Evolutionary conservation across 2,329 filamentous ascomycete species (phyloP), one percentile per base, ranked within the genome.

Genomic region (Pestalotiopsis fici): DNA sequence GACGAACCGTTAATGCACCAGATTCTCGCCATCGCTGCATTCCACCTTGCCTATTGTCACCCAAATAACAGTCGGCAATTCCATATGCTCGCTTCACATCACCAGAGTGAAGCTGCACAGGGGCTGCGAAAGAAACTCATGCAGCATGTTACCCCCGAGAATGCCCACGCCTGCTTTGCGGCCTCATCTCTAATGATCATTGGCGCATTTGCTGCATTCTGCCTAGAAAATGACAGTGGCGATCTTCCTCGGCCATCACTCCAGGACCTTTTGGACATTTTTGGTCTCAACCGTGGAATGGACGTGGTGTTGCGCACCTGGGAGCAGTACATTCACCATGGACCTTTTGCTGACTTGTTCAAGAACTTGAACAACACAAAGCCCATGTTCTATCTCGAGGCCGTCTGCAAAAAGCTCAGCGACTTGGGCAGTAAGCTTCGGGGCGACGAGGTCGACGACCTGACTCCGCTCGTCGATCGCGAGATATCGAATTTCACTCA

Each of bases 151-250:
- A 73, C 65, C 7, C 69, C 71, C 1, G 73, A 77, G 1, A 78
- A 73, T 55, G 79, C 75, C 43, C 73, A 78, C n/a, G 72, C 77
- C 1, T 71, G 78, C 3, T 80, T 80, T 64, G 67, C 75, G 2
- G 71, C 77, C 0, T 74, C 78, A 0, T 78, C 76, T 1, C 37
- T 80, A 12, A 69, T 80, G 0, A 69, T 74, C 7, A 74, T 80
- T n/a, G 72, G 74, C 18, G 75, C 75, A 0, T 80, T 76, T 37
- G 76, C 77, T 0, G 68, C 75, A 69, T 77, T 11, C 67, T 74
- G 1, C 57, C 68, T 5, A 72, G 55, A 50, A 12, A 62, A 68
- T 6, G 71, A 69, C 12, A 37, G 25, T 6, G 27, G 12, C 23
- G 23, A 57, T 2, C n/a, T 21, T 13, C 57, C 27, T 35, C 65